Conservation (phyloP, 1,284 basidiomycete genomes). For the Papiliotrema nemorosa region DNA sequence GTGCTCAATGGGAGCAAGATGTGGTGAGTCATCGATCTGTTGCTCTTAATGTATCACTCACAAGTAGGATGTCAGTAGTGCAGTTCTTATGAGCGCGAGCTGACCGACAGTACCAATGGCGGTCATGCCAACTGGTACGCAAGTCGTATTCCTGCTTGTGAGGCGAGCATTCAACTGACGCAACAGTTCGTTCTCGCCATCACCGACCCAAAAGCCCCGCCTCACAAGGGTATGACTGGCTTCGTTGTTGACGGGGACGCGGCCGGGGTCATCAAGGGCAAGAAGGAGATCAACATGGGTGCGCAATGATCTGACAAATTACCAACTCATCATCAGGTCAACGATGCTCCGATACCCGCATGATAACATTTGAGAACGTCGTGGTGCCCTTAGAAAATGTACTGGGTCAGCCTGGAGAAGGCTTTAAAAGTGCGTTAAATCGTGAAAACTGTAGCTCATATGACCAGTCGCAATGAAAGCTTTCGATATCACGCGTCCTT, state of each 20-base stretch:
- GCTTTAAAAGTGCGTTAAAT: too few species aligned
- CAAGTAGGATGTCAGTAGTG: slow-evolving; percentile 37
- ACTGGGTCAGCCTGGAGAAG: slow-evolving; percentile 55
- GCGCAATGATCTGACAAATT: neutral
- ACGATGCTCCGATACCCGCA: slow-evolving; percentile 56
- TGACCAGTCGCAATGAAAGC: slow-evolving; percentile 51
- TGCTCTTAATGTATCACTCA: too few species aligned
- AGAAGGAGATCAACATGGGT: slow-evolving; percentile 61
- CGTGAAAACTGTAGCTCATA: too few species aligned
- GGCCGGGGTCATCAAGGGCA: slow-evolving; percentile 52
- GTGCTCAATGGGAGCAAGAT: slow-evolving; percentile 55
- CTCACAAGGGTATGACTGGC: slow-evolving; percentile 55
- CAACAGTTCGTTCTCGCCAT: slow-evolving; percentile 55
- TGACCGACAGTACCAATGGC: slow-evolving; percentile 51
- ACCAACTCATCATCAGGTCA: slow-evolving; percentile 30
- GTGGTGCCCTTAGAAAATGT: slow-evolving; percentile 54
- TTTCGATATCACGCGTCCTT: slow-evolving; percentile 54
- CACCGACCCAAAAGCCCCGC: slow-evolving; percentile 52
- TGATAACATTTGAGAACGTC: slow-evolving; percentile 57
- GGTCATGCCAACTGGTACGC: slow-evolving; percentile 54
- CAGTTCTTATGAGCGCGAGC: neutral
- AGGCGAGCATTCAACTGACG: neutral
- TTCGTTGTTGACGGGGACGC: slow-evolving; percentile 57
- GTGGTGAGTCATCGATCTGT: slow-evolving; percentile 52
- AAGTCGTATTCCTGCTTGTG: slow-evolving; percentile 8